Percentiles rank a stretch among this genome's conserved stretches.
phyloP scores from a whole-genome alignment of 2,329 filamentous ascomycete species.

The Colletotrichum karsti region DNA sequence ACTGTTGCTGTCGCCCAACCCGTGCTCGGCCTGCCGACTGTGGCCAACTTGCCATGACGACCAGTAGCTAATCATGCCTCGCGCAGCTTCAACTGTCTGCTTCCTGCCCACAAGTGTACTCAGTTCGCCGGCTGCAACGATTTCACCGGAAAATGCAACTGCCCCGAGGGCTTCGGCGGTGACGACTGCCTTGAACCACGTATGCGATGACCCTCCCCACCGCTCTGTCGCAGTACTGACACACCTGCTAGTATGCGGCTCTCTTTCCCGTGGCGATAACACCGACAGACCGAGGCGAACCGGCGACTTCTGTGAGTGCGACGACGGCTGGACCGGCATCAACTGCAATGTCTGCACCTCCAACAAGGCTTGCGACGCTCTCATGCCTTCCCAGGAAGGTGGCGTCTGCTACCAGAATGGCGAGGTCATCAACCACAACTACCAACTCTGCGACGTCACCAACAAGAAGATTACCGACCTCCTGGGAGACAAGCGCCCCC shows the following conservation, averaged over 20 bases:
- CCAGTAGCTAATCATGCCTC: constrained; percentile 33
- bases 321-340: constrained; percentile 94
- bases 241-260: constrained; percentile 75
- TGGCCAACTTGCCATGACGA: not conserved
- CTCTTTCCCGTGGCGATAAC: constrained; percentile 82
- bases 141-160: constrained; percentile 91
- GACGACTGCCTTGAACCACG: constrained; percentile 90
- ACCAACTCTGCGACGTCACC: constrained; percentile 97
- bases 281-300: constrained; percentile 81
- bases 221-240: constrained; percentile 16
- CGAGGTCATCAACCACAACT: constrained; percentile 91
- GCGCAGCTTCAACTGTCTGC: constrained; percentile 93
- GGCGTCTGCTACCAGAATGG: constrained; percentile 94
- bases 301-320: constrained; percentile 77
- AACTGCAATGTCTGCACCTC: constrained; percentile 97
- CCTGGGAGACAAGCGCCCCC: constrained; percentile 83
- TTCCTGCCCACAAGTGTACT: constrained; percentile 89
- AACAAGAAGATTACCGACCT: constrained; percentile 93
- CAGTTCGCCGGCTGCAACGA: constrained; percentile 92
- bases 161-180: constrained; percentile 90
- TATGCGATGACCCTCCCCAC: constrained; percentile 44
- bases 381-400: constrained; percentile 84
- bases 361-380: constrained; percentile 82
- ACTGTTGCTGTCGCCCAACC: constrained; percentile 34
- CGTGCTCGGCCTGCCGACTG: not conserved